Base-by-base conservation (phyloP, 2,329 filamentous ascomycete genomes). In the Fusarium sp. region DNA sequence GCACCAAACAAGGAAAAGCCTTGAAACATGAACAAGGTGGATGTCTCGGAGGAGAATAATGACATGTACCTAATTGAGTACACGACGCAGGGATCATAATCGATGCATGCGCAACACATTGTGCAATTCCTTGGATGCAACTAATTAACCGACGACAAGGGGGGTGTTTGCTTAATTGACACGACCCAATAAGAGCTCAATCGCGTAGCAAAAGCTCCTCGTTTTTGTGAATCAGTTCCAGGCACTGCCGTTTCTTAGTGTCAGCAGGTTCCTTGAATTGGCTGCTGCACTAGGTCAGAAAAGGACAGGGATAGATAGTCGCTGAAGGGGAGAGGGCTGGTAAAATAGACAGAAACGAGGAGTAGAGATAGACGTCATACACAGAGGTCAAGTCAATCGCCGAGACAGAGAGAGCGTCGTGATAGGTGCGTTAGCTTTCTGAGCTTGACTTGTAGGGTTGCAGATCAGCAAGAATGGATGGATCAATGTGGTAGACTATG, bases 161-260 rank as follows among this genome's bases (percentile, higher is more conserved):
- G 21, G 14, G 10, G 27, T 23, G n/a, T n/a, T n/a, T n/a, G n/a
- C n/a, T 27, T 9, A 27, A 53, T 23, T 33, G 15, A 29, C 6
- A 14, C 1, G 6, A 27, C 6, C 48, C 38, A 48, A 51, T 25
- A 14, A 13, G 17, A 17, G 1, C 8, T 27, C 45, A 1, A 4
- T 4, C 14, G 7, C 44, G 47, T 25, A 57, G 17, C 32, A 53
- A 53, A 57, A 43, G 41, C 52, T 49, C 42, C 54, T 53, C 25
- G 9, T n/a, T 25, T 49, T 37, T 43, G 23, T 32, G 19, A n/a
- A 39, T 37, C 45, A 61, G 35, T 49, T 35, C 44, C 51, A 64
- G 61, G 56, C 15, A 61, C 61, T 61, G 44, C 51, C 50, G 44
- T 65, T 56, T 13, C 14, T 47, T 61, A 62, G 47, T 44, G 47